Evolutionary conservation across 805 yeast genomes (phyloP), one percentile per base, ranked within the genome.

Genomic region (Phaffomyces antillensis): DNA sequence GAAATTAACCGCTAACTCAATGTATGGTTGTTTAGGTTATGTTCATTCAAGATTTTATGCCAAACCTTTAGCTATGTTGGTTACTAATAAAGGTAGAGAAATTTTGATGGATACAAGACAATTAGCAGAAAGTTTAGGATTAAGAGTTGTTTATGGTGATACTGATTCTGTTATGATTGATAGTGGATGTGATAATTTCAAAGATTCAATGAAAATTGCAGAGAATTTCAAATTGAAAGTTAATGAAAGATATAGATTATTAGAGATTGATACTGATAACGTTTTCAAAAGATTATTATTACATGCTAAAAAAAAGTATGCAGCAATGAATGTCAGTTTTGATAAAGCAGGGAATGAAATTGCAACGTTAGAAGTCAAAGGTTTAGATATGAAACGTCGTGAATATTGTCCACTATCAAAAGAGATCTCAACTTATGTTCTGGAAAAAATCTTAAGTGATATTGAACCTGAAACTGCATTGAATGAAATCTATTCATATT

Each of bases 121-220:
- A 57, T 71, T 93, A 49, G 99, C 98, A 0, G 98, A 91, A 62
- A 75, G 82, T 45, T 71, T 85, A 56, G 84, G 84, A 0, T 71
- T 93, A 47, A 72, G 87, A 44, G 98, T 95, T 40, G 87, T 93
- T 13, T 93, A 93, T 60, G 99, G 99, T 72, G 99, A 93, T 68
- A 93, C 99, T 0, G 99, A 93, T 71, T 93, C 99, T 32, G 97
- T 93, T 43, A 93, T 93, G 99, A 88, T 93, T 61, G 95, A 91
- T 63, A 88, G 98, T 4, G 89, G 89, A 26, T 81, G 79, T 38
- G 77, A 74, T 45, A 73, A 67, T 30, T 84, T 75, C 62, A 63
- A 67, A 24, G 96, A 86, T 38, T 96, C 98, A 0, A 63, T 86
- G 37, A 73, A 74, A 54, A 82, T 89, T 50, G 99, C 98, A 28